Base-by-base conservation (phyloP, 352 stramenopile species). In the Pythium utonaiense region DNA sequence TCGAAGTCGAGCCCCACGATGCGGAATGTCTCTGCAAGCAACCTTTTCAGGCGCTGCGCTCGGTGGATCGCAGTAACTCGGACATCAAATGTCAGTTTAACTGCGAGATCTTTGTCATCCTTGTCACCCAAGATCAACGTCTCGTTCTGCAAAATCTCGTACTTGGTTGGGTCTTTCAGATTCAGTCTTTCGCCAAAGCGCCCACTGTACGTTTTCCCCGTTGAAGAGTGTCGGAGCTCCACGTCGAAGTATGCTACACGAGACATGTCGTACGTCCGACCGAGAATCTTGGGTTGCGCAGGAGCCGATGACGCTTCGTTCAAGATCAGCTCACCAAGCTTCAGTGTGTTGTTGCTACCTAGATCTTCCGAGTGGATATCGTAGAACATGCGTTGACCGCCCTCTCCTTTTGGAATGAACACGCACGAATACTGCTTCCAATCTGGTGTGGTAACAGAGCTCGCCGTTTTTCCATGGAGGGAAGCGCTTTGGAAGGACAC, bases 1-100 rank as follows among this genome's bases (percentile, higher is more conserved):
- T 91, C 76, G 30, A 89, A 91, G 21, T 77, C 57, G 6, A 91
- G 64, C 0, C 78, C 77, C 13, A 87, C 79, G n/a, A 87, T 57
- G 2, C 74, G 75, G 42, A 89, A 89, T 0, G 77, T 87, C 42
- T 91, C 81, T 0, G 71, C 66, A 4, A 91, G 69, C 17, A 87
- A 64, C 9, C 71, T 71, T 33, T 79, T 71, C 10, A 89, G 36
- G 16, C 79, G 71, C 4, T 86, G 70, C 0, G 72, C 74, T 21
- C 81, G 72, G 54, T 78, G 67, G 21, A 91, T 75, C 0, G 74
- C 81, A 36, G 88, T 63, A 54, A 88, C 57, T 4, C 69, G 58
- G 0, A 84, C 33, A 44, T 82, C 67, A 14, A 89, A 33, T 0
- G 62, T 73, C 33, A 84, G 48, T 1, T 66, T 63, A 49, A 86